Percentiles rank a stretch among this genome's conserved stretches.
Evolutionary conservation across 257 asterid genomes (phyloP).

Genomic region (Agastache rugosa): DNA sequence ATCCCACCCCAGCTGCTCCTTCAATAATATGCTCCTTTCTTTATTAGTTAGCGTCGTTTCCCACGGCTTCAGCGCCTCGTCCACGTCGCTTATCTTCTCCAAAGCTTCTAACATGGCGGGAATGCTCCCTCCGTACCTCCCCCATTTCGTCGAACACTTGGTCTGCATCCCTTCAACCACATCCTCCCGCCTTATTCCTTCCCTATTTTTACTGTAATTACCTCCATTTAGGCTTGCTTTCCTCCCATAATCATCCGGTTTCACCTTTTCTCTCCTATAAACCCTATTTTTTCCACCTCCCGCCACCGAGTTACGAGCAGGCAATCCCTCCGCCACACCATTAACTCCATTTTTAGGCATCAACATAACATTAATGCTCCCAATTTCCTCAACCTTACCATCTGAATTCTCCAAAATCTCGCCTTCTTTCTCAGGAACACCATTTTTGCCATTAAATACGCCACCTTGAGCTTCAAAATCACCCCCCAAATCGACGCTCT

Average conservation of each 20-base stretch:
- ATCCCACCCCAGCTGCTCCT: conserved; percentile 88
- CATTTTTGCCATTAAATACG: conserved; percentile 36
- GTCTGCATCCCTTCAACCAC: conserved; percentile 46
- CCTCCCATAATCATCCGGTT: conserved; percentile 32
- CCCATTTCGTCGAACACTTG: conserved; percentile 88
- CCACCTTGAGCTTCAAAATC: conserved; percentile 39
- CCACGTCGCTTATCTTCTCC: conserved; percentile 60
- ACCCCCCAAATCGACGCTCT: conserved; percentile 36
- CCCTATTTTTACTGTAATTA: conserved; percentile 23
- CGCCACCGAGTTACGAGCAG: conserved; percentile 20
- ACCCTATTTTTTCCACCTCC: conserved; percentile 30
- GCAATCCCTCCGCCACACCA: conserved; percentile 37
- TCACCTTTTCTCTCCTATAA: conserved; percentile 29
- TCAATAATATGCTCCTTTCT: conserved; percentile 83
- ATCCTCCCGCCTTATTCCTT: not conserved
- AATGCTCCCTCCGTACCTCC: conserved; percentile 72
- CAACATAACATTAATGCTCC: conserved; percentile 34
- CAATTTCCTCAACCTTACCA: conserved; percentile 34
- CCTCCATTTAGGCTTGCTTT: conserved; percentile 26
- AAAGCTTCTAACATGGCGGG: conserved; percentile 80
- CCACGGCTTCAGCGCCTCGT: conserved; percentile 86
- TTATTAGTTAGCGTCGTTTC: conserved; percentile 71
- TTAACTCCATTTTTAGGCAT: conserved; percentile 33
- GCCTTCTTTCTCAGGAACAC: conserved; percentile 34
- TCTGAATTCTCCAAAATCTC: conserved; percentile 32